A percentile compares a stretch with the other conserved stretches of the same genome.
Conservation (phyloP, 2,329 filamentous ascomycete genomes). For the Aspergillus oerlinghausenensis region DNA sequence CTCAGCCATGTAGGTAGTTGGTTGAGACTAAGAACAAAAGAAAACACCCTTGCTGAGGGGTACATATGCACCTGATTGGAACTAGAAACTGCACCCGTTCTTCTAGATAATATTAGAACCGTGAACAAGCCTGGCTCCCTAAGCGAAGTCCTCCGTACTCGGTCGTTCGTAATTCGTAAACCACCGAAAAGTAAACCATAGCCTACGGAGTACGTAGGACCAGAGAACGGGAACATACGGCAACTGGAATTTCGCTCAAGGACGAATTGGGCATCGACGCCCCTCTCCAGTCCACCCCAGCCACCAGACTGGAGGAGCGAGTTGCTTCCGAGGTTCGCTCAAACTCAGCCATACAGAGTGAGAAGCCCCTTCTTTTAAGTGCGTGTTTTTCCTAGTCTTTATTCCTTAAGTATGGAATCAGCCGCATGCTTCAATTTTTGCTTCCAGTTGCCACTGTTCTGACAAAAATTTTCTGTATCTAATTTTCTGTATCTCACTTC, state of each 20-base stretch:
- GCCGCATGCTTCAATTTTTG: background rate
- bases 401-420: background rate
- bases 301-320: conserved; percentile 5
- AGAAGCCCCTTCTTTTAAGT: conserved; percentile 1
- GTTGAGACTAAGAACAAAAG: background rate
- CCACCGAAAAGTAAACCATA: background rate
- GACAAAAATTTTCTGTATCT: conserved; percentile 3
- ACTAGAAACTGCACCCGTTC: background rate
- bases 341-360: background rate
- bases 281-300: conserved; percentile 12
- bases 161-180: background rate
- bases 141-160: no score
- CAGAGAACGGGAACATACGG: conserved; percentile 14
- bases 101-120: background rate
- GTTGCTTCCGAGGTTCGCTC: conserved; percentile 8
- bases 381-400: background rate
- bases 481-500: background rate
- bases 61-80: background rate
- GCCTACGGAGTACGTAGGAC: no score
- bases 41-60: background rate
- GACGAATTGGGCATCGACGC: conserved; percentile 16
- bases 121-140: no score
- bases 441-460: conserved; percentile 5
- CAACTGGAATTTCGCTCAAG: conserved; percentile 13
- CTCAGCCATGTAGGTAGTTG: background rate